Base-by-base conservation (phyloP, 805 yeast genomes). In the Wickerhamiella kazuoi region DNA sequence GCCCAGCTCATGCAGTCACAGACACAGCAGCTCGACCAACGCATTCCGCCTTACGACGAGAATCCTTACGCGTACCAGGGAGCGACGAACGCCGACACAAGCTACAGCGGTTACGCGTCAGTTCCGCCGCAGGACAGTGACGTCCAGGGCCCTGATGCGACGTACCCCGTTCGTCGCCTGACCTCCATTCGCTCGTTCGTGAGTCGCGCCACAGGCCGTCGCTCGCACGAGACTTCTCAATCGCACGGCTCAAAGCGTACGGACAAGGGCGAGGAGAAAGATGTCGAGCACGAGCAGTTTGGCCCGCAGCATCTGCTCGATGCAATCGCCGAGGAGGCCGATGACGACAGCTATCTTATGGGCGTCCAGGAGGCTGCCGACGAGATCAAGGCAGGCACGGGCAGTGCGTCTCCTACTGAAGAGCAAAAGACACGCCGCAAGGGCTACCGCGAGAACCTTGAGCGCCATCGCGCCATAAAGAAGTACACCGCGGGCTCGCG, bases 281-380 rank as follows among this genome's bases (percentile, higher is more conserved):
- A 17, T 14, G 30, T 33, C 16, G 39, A 24, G 17, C 15, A 8
- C 16, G 31, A 29, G 31, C 6, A 29, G 21, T 11, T 17, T 19
- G 34, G 34, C 21, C 21, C 34, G 18, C 24, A 47, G 37, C 43
- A 47, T 19, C 32, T 48, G 9, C 44, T 49, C 8, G 39, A 44
- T 15, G 41, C 51, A 1, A 49, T 49, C 33, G 28, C 41, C 8
- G 42, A 39, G 18, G 53, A 46, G 31, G 54, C 49, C n/a, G 46
- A 49, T 5, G 46, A 41, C 15, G 41, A 39, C 28, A 44, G 35
- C 19, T 34, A 32, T 2, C 30, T 44, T 28, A 35, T 40, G 30
- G 48, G 46, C n/a, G 36, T 50, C 8, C 34, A 39, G 23, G 49
- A 50, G 18, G 54, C 52, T 3, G 47, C 46, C 3, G 42, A 37